Evolutionary conservation across 306 rosid genomes (phyloP), one percentile per base, ranked within the genome.

Genomic region (Cercis canadensis): DNA sequence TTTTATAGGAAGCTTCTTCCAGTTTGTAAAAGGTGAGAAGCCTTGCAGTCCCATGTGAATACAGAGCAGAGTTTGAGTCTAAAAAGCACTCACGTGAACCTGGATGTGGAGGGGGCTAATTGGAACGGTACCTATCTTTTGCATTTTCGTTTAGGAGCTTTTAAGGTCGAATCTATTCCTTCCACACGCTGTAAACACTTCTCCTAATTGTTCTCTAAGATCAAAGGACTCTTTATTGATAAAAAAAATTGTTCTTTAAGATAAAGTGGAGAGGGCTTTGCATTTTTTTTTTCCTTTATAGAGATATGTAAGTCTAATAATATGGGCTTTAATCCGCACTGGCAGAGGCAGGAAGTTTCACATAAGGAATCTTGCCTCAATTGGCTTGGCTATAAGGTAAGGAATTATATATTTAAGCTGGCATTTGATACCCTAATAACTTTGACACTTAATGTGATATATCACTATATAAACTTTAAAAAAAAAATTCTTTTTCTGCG

Each of bases 101-200:
- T 11, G 47, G 11, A 2, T 6, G 10, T 24, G 32, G n/a, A 55
- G 74, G 52, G 62, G 3, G 70, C 31, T 50, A 12, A 12, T 66
- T 50, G 79, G 70, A 49, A 73, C 62, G 67, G 21, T 63, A 51
- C 62, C 57, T 21, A 44, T 73, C 73, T 24, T 73, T 40, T 1
- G 65, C 77, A 53, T 16, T 39, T 43, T 69, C 61, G 80, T 64
- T 13, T 64, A 58, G 17, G 39, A 43, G 15, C 74, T 65, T 78
- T 69, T 7, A 41, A 8, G 56, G 9, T 3, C 9, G 83, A 70
- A 78, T 65, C 52, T 78, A 58, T 78, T 78, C 87, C 52, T 57
- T 57, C 13, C 54, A 65, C 78, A 52, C 74, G 75, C 67, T 52
- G 34, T 73, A 43, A 17, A 73, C 57, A 53, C 70, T 65, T 43